phyloP scores from a whole-genome alignment of 2,329 filamentous ascomycete genomes.

The Aspergillus brasiliensis region DNA sequence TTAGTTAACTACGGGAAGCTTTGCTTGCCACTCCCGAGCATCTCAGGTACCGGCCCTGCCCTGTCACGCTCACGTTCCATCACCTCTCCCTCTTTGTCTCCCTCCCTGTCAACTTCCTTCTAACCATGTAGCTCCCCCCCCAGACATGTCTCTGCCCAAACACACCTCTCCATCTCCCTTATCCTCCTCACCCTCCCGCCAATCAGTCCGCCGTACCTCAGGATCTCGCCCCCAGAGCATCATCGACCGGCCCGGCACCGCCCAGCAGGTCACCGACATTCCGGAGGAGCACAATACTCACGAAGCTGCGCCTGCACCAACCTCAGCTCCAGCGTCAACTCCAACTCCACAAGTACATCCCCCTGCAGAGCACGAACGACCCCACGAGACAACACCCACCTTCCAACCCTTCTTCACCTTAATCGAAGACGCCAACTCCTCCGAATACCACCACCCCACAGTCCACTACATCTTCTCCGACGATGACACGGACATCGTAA shows the following conservation, averaged over 20 bases:
- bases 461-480: slow-evolving; percentile 93
- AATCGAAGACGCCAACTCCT: slow-evolving; percentile 72
- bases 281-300: slow-evolving; percentile 15
- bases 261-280: slow-evolving; percentile 15
- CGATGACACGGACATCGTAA: slow-evolving; percentile 79
- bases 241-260: slow-evolving; percentile 21
- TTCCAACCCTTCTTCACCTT: slow-evolving; percentile 86
- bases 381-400: slow-evolving; percentile 20
- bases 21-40: not conserved
- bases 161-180: slow-evolving; percentile 24
- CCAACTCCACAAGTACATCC: not conserved
- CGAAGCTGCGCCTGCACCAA: slow-evolving; percentile 9
- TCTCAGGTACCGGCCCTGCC: not conserved
- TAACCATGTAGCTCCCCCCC: slow-evolving; percentile 34
- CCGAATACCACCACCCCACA: slow-evolving; percentile 77
- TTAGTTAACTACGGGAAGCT: not conserved
- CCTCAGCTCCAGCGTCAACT: not conserved
- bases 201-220: slow-evolving; percentile 22
- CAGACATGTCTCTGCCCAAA: slow-evolving; percentile 40
- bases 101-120: slow-evolving; percentile 2
- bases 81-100: not conserved
- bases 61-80: not conserved
- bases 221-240: slow-evolving; percentile 26
- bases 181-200: slow-evolving; percentile 35
- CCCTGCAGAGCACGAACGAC: slow-evolving; percentile 16